phyloP scores from a whole-genome alignment of 2,329 filamentous ascomycete genomes.

The Coniochaeta hoffmannii region DNA sequence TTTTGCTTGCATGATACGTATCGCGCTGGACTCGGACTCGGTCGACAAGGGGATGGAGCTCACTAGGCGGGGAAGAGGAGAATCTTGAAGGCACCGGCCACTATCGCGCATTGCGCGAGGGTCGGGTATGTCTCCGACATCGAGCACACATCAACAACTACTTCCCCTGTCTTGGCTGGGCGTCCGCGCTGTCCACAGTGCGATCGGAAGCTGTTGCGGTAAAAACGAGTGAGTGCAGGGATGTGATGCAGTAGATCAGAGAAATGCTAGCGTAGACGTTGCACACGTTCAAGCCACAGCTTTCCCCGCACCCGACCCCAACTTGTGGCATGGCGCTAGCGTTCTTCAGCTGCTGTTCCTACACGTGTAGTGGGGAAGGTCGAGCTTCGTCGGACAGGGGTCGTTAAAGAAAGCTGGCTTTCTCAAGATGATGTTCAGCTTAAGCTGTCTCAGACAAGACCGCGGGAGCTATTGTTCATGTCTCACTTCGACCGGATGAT shows the following conservation, averaged over 20 bases:
- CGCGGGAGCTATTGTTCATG: not conserved
- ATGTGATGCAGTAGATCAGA: not conserved
- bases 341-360: no score
- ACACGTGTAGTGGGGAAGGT: not conserved
- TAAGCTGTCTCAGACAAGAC: not conserved
- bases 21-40: not conserved
- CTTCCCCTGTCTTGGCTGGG: not conserved
- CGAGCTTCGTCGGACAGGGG: not conserved
- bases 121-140: constrained; percentile 84
- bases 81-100: constrained; percentile 83
- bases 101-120: constrained; percentile 78
- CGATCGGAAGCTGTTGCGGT: not conserved
- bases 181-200: not conserved
- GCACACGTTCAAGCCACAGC: not conserved
- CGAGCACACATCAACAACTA: constrained; percentile 11
- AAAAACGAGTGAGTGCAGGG: not conserved
- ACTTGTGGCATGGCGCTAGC: not conserved
- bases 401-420: constrained; percentile 3
- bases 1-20: not conserved
- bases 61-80: constrained; percentile 93
- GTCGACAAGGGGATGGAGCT: constrained; percentile 27
- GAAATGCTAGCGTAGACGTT: not conserved
- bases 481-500: not conserved
- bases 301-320: constrained; percentile 3
- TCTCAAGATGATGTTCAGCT: not conserved